A percentile compares a stretch with the other conserved stretches of the same genome.
phyloP scores from a whole-genome alignment of 2,329 filamentous ascomycete species.

The Ophiostoma perfectum region DNA sequence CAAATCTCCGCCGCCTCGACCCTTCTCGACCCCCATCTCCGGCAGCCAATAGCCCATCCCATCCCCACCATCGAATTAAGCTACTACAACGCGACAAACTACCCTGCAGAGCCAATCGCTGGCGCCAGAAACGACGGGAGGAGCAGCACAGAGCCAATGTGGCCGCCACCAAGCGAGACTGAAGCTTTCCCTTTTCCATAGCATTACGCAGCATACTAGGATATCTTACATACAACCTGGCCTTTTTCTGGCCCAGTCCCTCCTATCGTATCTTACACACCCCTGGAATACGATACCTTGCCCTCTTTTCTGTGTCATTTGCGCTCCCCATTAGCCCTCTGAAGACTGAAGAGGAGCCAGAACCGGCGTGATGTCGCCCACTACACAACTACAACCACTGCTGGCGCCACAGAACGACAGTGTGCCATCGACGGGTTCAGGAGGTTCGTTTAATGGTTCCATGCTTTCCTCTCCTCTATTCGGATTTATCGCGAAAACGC shows the following conservation, averaged over 20 bases:
- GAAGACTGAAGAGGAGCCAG: conserved; percentile 9
- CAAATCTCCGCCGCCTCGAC: conserved; percentile 3
- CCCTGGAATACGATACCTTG: not conserved
- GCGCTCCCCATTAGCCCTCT: too few species aligned
- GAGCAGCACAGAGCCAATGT: conserved; percentile 13
- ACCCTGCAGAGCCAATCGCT: conserved; percentile 19
- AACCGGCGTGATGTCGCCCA: conserved; percentile 23
- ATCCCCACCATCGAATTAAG: conserved; percentile 4
- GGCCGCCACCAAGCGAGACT: conserved; percentile 1
- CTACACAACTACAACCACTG: conserved; percentile 17
- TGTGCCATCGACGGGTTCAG: conserved; percentile 17
- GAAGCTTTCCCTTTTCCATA: not conserved
- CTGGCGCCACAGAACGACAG: conserved; percentile 22
- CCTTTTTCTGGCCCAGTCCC: conserved; percentile 12
- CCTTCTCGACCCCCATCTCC: not conserved
- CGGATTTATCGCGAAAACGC: not conserved
- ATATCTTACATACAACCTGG: conserved; percentile 15
- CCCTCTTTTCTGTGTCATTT: not conserved
- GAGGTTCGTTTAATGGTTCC: conserved; percentile 16
- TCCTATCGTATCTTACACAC: conserved; percentile 9
- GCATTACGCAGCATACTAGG: not conserved
- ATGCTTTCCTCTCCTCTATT: not conserved
- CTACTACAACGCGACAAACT: conserved; percentile 25
- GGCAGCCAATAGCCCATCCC: not conserved
- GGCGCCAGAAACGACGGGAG: conserved; percentile 17